Base-by-base conservation (phyloP, 495 filamentous ascomycete species). In the Podospora anserina region DNA sequence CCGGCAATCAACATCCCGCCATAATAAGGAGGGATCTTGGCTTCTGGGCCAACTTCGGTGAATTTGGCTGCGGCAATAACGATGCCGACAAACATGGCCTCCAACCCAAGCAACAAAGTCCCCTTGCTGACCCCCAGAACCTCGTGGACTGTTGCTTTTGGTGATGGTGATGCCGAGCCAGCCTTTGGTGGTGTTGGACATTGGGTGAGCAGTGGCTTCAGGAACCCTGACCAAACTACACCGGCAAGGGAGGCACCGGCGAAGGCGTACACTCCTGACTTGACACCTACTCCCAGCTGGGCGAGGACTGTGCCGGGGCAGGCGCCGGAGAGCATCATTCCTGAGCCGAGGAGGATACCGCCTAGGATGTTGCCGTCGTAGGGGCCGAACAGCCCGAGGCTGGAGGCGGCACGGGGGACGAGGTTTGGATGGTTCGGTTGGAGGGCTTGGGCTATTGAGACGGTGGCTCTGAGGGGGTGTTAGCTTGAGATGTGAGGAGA, bases 351-450 rank as follows among this genome's bases (percentile, higher is more conserved):
- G 13, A 89, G 76, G 5, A 71, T 61, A 34, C 86, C 86, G 66
- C 86, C 87, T 71, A 88, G 68, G 68, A 88, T 71, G 72, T 89
- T 88, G 63, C 84, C 85, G 72, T 86, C 84, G 70, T 82, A 82
- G 15, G 67, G 65, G 3, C 72, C 69, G 70, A 85, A 79, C 63
- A 82, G 68, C 63, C 72, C 72, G 19, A 86, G 53, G 44, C 80
- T 71, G 62, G 80, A 77, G 71, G 68, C 74, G 62, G 63, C 61
- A 3, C 77, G 78, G 0, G 82, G 79, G 0, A 69, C 69, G 57
- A 80, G 66, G 44, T 70, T 61, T 23, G 82, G 66, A 55, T 76
- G 77, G 59, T 73, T 57, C 26, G 27, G 11, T 28, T 16, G 3
- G 20, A 57, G 32, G 20, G 32, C 20, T 20, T 60, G 23, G 60